These are phyloP conservation scores for Phycomyces blakesleeanus DNA, from an alignment of 192 early-diverging fungal genomes.

Conservation along the genomic window DNA sequence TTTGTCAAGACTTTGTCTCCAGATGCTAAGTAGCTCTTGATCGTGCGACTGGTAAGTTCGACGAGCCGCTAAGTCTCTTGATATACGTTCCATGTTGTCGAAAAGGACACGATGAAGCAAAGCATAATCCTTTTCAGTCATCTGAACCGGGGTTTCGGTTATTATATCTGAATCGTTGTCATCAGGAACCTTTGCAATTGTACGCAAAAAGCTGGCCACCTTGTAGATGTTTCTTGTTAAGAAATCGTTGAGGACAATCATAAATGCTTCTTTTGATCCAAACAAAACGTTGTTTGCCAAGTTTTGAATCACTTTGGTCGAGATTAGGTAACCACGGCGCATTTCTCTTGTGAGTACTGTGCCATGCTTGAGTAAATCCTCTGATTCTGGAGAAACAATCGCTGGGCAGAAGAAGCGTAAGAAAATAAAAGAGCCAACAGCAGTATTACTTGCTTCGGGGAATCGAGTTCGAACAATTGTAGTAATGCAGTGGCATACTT, in stretches of 20 bases:
- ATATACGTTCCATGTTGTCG: constrained; percentile 61
- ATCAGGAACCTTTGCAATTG: constrained; percentile 43
- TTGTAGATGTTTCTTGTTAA: constrained; percentile 61
- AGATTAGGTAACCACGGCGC: constrained; percentile 72
- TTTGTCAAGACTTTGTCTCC: constrained; percentile 36
- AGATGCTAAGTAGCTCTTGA: background rate
- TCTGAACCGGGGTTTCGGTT: constrained; percentile 1
- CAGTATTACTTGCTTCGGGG: constrained; percentile 63
- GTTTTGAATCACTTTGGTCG: constrained; percentile 84
- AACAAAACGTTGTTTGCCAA: constrained; percentile 83
- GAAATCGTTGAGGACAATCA: constrained; percentile 74
- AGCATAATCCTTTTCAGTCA: constrained; percentile 19
- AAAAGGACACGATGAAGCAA: constrained; percentile 55
- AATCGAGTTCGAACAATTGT: constrained; percentile 60
- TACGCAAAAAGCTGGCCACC: constrained; percentile 60
- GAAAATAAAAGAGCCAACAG: constrained; percentile 82
- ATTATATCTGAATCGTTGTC: background rate
- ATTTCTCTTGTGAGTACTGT: constrained; percentile 57
- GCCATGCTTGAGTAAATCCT: constrained; percentile 28
- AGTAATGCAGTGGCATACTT: constrained; percentile 63
- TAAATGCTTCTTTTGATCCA: constrained; percentile 79
- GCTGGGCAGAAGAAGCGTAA: constrained; percentile 82
- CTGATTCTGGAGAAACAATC: constrained; percentile 73
- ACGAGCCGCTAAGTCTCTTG: constrained; percentile 50
- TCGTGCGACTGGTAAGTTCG: background rate